Base-by-base conservation (phyloP, 495 filamentous ascomycete species). In the Penicillium turbatum region DNA sequence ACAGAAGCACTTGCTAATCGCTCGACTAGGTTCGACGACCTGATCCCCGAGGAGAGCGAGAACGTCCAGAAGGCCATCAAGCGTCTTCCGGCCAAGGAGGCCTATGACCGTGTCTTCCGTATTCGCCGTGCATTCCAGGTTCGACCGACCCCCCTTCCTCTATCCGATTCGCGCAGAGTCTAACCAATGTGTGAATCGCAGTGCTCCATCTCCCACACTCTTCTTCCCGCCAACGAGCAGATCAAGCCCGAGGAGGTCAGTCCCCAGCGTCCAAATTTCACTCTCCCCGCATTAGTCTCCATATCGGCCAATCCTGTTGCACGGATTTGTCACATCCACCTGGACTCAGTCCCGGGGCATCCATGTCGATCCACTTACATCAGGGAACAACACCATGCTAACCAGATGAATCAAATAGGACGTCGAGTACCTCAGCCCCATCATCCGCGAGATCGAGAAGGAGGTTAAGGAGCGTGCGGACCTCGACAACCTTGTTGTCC, bases 21-120 rank as follows among this genome's bases (percentile, higher is more conserved):
- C 6, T 37, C 30, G 57, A 50, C 32, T 67, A 98, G 93, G 65
- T 79, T 83, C 80, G 93, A 98, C 75, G 93, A 98, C 68, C 70
- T 98, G 69, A 89, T 97, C 69, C 79, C 82, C 63, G 95, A 97
- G 68, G 95, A 97, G 76, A 83, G 76, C 80, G 89, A 92, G 61
- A 72, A 72, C 27, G 91, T 97, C 63, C 84, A 91, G 70, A 77
- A 83, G 58, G 93, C 93, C 48, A 80, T 98, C 69, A 86, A 87
- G 81, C 90, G 93, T 71, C 86, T 98, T 38, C 82, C 89, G 34
- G 80, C 87, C 57, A 91, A 95, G 81, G 89, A 89, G 64, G 80
- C 84, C 62, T 97, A 97, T 75, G 93, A 98, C 79, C 92, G 93
- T 73, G 84, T 97, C 67, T 97, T 88, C 84, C 90, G 93, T 65